A percentile compares a stretch with the other conserved stretches of the same genome.
Evolutionary conservation across 2,329 filamentous ascomycete species (phyloP).

Genomic region (Chaetomium strumarium): DNA sequence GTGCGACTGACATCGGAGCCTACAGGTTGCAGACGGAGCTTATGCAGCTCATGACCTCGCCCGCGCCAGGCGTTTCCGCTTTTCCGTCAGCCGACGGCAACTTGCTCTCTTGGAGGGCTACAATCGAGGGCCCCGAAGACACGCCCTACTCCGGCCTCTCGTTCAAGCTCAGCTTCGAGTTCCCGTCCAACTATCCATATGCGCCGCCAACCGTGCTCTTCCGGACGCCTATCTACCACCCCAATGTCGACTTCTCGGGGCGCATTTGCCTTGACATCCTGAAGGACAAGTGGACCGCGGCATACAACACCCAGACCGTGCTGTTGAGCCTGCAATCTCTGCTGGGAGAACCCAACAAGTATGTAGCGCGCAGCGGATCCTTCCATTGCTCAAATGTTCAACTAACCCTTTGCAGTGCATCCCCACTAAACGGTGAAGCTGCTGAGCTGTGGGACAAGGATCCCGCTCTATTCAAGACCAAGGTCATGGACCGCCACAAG

Average conservation of each 20-base stretch:
- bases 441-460: constrained; percentile 94
- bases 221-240: constrained; percentile 98
- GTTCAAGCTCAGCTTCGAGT: constrained; percentile 88
- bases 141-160: constrained; percentile 85
- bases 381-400: not conserved
- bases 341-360: constrained; percentile 98
- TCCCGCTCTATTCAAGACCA: constrained; percentile 77
- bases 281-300: constrained; percentile 98
- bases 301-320: constrained; percentile 93
- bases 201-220: constrained; percentile 86
- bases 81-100: constrained; percentile 90
- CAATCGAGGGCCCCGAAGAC: constrained; percentile 82
- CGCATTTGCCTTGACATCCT: constrained; percentile 96
- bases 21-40: constrained; percentile 87
- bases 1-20: not conserved
- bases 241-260: constrained; percentile 95
- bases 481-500: constrained; percentile 56
- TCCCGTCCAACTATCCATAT: constrained; percentile 91
- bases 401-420: constrained; percentile 55
- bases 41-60: constrained; percentile 96
- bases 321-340: constrained; percentile 90
- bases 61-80: constrained; percentile 87
- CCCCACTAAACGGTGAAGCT: constrained; percentile 91
- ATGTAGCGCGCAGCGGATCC: constrained; percentile 33
- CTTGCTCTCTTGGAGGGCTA: constrained; percentile 87